These are phyloP conservation scores for Arachnopeziza araneosa DNA, from an alignment of 2,329 filamentous ascomycete species.

Conservation along the genomic window DNA sequence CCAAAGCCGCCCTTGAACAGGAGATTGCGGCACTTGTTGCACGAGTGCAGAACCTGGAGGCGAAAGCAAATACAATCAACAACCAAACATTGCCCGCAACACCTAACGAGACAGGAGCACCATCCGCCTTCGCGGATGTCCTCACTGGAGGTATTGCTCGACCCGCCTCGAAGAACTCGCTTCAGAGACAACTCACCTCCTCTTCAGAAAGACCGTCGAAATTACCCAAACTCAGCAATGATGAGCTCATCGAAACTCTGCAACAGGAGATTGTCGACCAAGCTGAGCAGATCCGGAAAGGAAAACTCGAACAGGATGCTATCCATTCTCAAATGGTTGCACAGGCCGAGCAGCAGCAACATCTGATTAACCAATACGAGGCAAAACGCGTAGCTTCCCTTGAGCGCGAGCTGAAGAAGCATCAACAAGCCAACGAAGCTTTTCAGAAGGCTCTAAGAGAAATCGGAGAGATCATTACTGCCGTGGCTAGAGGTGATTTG, in stretches of 20 bases:
- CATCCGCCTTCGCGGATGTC: conserved; percentile 57
- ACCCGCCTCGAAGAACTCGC: conserved; percentile 29
- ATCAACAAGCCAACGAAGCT: conserved; percentile 95
- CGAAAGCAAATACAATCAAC: conserved; percentile 59
- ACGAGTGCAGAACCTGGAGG: conserved; percentile 78
- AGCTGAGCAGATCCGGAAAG: conserved; percentile 85
- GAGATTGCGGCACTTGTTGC: conserved; percentile 75
- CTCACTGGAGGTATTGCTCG: conserved; percentile 31
- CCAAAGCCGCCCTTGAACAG: conserved; percentile 73
- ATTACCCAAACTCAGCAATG: conserved; percentile 56
- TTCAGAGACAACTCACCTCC: conserved; percentile 34
- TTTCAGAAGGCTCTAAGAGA: conserved; percentile 97
- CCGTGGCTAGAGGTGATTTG: conserved; percentile 88
- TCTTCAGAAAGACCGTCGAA: conserved; percentile 27
- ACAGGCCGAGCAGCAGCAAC: conserved; percentile 80
- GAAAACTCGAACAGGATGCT: conserved; percentile 78
- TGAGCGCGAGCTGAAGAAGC: conserved; percentile 91
- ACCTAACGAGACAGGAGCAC: conserved; percentile 67
- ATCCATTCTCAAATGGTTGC: conserved; percentile 81
- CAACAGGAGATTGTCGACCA: conserved; percentile 91
- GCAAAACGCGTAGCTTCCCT: conserved; percentile 81
- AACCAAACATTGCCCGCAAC: conserved; percentile 67
- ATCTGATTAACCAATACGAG: conserved; percentile 76
- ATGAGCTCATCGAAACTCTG: conserved; percentile 79
- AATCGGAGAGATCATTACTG: conserved; percentile 95